These are phyloP conservation scores for Penicillium subrubescens DNA, from an alignment of 495 filamentous ascomycete species.

Conservation along the genomic window DNA sequence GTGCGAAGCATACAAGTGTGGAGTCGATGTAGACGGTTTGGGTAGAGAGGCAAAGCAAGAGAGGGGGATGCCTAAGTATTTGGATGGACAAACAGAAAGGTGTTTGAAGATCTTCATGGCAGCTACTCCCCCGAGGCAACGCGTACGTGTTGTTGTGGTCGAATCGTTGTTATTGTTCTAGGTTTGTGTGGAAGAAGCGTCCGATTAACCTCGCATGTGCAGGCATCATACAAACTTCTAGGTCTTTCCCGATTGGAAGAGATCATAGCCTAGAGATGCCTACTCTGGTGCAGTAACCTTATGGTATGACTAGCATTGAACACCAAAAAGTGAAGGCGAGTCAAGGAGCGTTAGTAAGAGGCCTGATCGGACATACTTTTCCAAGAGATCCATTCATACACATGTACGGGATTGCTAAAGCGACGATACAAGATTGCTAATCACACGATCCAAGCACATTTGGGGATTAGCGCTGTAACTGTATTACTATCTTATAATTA, in stretches of 20 bases:
- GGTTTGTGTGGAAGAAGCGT: background rate
- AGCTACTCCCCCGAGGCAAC: background rate
- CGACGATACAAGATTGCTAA: too few relatives aligned
- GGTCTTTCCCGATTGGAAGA: background rate
- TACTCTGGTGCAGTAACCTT: background rate
- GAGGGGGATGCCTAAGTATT: background rate
- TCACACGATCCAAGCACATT: too few relatives aligned
- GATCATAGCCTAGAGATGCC: background rate
- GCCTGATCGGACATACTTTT: background rate
- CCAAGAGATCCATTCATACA: background rate
- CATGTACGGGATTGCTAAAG: too few relatives aligned
- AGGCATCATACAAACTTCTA: background rate
- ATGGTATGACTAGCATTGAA: background rate
- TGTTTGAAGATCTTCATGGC: background rate
- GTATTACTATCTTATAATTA: too few relatives aligned
- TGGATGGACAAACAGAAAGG: background rate
- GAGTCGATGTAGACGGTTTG: background rate
- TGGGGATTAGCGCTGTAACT: too few relatives aligned
- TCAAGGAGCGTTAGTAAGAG: constrained; percentile 7
- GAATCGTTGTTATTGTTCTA: background rate
- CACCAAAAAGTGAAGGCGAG: constrained; percentile 4
- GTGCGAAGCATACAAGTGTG: constrained; percentile 14
- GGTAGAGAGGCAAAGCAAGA: background rate
- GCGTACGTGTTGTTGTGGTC: background rate
- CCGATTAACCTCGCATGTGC: background rate